Conservation (phyloP, 257 asterid species). For the Solanum habrochaites region DNA sequence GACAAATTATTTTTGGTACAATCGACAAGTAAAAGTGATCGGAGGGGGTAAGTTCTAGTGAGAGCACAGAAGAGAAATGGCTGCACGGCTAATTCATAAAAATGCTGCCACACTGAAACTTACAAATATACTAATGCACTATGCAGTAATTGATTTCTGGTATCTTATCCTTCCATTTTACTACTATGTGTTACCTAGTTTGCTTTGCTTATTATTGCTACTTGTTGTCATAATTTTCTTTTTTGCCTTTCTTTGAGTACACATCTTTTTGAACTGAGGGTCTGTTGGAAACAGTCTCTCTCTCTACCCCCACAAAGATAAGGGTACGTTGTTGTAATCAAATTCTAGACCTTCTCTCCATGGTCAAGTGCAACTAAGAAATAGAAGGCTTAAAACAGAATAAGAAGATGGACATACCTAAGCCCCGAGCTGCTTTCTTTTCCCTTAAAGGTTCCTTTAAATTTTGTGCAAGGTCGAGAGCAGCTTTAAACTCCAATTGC, state of each 20-base stretch:
- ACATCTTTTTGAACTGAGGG: neutral
- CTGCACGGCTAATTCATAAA: neutral
- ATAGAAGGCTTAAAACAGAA: neutral
- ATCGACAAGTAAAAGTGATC: neutral
- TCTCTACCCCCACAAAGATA: neutral
- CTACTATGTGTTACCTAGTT: neutral
- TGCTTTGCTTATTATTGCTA: neutral
- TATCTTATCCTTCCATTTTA: neutral
- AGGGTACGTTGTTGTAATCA: neutral
- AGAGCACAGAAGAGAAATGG: neutral
- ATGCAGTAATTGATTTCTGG: neutral
- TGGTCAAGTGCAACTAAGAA: neutral
- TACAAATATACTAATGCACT: neutral
- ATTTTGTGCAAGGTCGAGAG: slow-evolving; percentile 76
- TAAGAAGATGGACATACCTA: slow-evolving; percentile 42
- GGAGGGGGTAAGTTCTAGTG: neutral
- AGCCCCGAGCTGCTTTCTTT: slow-evolving; percentile 97
- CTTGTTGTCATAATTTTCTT: neutral
- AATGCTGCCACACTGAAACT: neutral
- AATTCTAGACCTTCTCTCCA: neutral
- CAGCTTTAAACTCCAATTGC: slow-evolving; percentile 65
- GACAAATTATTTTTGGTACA: neutral
- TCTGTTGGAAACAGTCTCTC: neutral
- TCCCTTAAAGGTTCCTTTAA: slow-evolving; percentile 76
- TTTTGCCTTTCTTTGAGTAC: neutral